phyloP scores from a whole-genome alignment of 1,284 basidiomycete genomes.

The Marasmius sp. region DNA sequence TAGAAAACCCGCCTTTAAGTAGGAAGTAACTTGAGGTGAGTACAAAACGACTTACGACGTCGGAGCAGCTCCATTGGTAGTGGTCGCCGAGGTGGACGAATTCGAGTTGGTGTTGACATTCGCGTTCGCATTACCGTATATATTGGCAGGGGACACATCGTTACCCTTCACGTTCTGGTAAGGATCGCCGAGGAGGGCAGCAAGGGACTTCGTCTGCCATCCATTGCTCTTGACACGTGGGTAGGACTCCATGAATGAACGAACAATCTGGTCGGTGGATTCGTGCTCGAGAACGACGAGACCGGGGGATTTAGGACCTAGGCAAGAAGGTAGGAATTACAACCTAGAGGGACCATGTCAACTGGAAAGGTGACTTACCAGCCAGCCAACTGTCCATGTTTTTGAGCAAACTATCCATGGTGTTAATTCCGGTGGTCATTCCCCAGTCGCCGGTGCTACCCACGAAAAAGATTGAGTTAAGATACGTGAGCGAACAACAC shows the following conservation, averaged over 20 bases:
- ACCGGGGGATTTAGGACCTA: slow-evolving; percentile 69
- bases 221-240: slow-evolving; percentile 62
- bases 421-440: slow-evolving; percentile 44
- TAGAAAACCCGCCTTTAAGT: too few species aligned
- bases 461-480: neutral
- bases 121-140: neutral
- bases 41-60: too few species aligned
- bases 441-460: slow-evolving; percentile 69
- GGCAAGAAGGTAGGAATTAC: slow-evolving; percentile 13
- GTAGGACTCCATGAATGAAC: slow-evolving; percentile 70
- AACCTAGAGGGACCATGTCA: neutral
- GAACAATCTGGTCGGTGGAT: slow-evolving; percentile 56
- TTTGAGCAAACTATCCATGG: slow-evolving; percentile 39
- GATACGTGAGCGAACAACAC: neutral
- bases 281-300: slow-evolving; percentile 87
- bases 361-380: slow-evolving; percentile 31
- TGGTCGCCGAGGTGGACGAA: neutral
- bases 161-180: slow-evolving; percentile 52
- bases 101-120: neutral
- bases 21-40: too few species aligned
- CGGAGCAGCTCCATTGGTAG: too few species aligned
- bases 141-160: neutral
- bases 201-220: slow-evolving; percentile 65
- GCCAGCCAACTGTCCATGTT: slow-evolving; percentile 57
- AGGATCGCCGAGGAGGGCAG: slow-evolving; percentile 45